phyloP scores from a whole-genome alignment of 306 rosid species.

The Sesbania bispinosa region DNA sequence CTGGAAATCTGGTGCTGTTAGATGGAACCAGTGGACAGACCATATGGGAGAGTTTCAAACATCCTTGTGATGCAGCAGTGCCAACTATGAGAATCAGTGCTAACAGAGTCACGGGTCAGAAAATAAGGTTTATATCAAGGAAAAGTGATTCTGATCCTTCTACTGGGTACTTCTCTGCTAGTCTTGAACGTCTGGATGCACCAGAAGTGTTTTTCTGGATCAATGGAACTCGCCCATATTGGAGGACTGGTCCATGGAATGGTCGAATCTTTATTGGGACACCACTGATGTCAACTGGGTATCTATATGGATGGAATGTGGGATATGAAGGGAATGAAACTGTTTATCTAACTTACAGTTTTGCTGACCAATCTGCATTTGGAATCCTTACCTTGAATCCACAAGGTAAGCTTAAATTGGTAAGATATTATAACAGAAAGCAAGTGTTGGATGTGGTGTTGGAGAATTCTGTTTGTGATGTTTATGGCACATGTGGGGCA shows the following conservation, averaged over 20 bases:
- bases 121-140: slow-evolving; percentile 30
- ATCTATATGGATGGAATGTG: slow-evolving; percentile 24
- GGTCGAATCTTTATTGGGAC: slow-evolving; percentile 38
- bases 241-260: slow-evolving; percentile 61
- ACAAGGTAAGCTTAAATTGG: slow-evolving; percentile 25
- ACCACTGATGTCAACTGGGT: slow-evolving; percentile 34
- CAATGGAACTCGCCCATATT: slow-evolving; percentile 33
- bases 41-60: slow-evolving; percentile 46
- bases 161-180: slow-evolving; percentile 15
- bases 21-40: background rate
- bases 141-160: slow-evolving; percentile 45
- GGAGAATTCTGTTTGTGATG: slow-evolving; percentile 27
- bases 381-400: slow-evolving; percentile 15
- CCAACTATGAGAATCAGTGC: slow-evolving; percentile 31
- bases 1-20: slow-evolving; percentile 35
- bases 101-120: slow-evolving; percentile 30
- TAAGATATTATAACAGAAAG: background rate
- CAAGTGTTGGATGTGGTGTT: background rate
- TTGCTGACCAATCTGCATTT: background rate
- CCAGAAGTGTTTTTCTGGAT: slow-evolving; percentile 42
- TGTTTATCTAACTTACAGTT: slow-evolving; percentile 20
- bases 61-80: slow-evolving; percentile 36
- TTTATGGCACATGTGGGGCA: no score
- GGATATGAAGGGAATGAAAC: slow-evolving; percentile 34
- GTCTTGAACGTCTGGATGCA: slow-evolving; percentile 26